Evolutionary conservation across 352 stramenopile genomes (phyloP).

Genomic region (Globisporangium cylindrosporum): DNA sequence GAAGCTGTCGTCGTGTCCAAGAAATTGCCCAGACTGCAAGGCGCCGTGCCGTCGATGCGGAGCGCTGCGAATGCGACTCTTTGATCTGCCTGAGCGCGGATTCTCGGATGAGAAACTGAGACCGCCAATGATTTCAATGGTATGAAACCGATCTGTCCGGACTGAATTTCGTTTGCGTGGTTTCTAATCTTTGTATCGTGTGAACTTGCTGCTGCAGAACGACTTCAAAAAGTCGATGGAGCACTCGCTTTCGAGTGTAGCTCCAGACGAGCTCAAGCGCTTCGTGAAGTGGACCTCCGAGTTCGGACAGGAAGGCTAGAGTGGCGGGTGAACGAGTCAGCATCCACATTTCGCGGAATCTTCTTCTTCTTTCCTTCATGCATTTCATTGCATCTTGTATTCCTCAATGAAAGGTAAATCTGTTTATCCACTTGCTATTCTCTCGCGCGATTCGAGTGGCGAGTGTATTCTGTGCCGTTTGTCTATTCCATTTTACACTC

Average conservation of each 20-base stretch:
- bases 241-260: conserved; percentile 94
- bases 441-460: neutral
- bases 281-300: conserved; percentile 99
- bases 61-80: conserved; percentile 80
- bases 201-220: conserved; percentile 33
- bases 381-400: conserved; percentile 12
- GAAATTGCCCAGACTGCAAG: conserved; percentile 68
- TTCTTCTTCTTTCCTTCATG: neutral
- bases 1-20: conserved; percentile 77
- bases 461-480: conserved; percentile 2
- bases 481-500: conserved; percentile 1
- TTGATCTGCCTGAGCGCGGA: conserved; percentile 75
- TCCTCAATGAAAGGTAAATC: conserved; percentile 7
- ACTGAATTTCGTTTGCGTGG: neutral
- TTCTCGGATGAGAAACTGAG: conserved; percentile 85
- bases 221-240: conserved; percentile 97
- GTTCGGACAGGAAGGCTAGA: conserved; percentile 98
- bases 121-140: conserved; percentile 85
- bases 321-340: neutral
- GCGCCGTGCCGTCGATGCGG: conserved; percentile 69
- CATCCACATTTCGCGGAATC: neutral
- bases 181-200: conserved; percentile 6
- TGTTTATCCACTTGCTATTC: neutral
- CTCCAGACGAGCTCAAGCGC: conserved; percentile 93
- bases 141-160: conserved; percentile 23